Evolutionary conservation across 495 filamentous ascomycete genomes (phyloP).

Genomic region (Penicillium samsonianum): DNA sequence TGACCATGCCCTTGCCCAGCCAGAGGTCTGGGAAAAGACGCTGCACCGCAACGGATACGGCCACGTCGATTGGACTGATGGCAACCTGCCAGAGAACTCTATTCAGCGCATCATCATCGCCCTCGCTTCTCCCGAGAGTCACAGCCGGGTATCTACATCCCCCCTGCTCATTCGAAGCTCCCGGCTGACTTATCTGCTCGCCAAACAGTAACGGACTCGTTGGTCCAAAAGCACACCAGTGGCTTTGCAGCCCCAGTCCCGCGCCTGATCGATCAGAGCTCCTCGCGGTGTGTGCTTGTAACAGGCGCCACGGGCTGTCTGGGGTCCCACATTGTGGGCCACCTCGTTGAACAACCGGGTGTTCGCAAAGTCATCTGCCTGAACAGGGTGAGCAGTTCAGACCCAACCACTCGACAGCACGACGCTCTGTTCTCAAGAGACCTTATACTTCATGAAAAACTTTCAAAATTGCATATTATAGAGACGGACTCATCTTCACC

Average conservation of each 20-base stretch:
- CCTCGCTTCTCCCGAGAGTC: constrained; percentile 39
- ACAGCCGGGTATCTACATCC: neutral
- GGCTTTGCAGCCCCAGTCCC: constrained; percentile 14
- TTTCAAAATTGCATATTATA: constrained; percentile 5
- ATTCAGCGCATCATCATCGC: constrained; percentile 50
- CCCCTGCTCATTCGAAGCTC: neutral
- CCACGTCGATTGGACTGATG: constrained; percentile 53
- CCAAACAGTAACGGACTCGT: constrained; percentile 32
- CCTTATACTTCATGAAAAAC: neutral
- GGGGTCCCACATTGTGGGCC: constrained; percentile 48
- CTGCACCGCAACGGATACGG: constrained; percentile 46
- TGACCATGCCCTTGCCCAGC: constrained; percentile 41
- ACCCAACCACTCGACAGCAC: neutral
- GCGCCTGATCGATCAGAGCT: neutral
- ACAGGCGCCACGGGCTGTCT: constrained; percentile 57
- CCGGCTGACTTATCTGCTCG: constrained; percentile 20
- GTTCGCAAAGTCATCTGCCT: constrained; percentile 28
- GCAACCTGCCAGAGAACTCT: constrained; percentile 39
- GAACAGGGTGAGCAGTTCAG: constrained; percentile 8
- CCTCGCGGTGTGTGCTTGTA: constrained; percentile 39
- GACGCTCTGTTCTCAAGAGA: constrained; percentile 5
- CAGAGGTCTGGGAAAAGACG: constrained; percentile 37
- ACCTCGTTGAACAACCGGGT: constrained; percentile 31
- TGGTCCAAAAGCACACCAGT: constrained; percentile 26
- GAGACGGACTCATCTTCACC: constrained; percentile 46